phyloP scores from a whole-genome alignment of 2,329 filamentous ascomycete genomes.

The Stromatinia cepivora region DNA sequence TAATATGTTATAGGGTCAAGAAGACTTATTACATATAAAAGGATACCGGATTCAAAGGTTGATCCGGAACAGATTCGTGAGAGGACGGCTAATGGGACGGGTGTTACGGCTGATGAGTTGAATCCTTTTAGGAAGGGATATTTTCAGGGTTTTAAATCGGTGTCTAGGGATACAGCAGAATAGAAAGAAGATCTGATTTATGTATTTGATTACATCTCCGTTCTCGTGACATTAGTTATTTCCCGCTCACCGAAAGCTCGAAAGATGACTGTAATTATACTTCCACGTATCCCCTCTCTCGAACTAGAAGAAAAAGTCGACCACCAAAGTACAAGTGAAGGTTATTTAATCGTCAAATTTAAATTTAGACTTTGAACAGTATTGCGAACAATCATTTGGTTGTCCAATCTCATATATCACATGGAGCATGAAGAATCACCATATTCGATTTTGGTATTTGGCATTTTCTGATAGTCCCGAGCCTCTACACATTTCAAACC shows the following conservation, averaged over 20 bases:
- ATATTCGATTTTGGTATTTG: too few species aligned
- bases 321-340: too few species aligned
- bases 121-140: conserved; percentile 63
- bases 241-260: too few species aligned
- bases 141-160: conserved; percentile 45
- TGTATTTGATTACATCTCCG: too few species aligned
- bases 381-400: too few species aligned
- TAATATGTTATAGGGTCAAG: conserved; percentile 67
- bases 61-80: conserved; percentile 38
- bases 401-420: too few species aligned
- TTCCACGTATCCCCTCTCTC: neutral
- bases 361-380: too few species aligned
- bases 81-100: conserved; percentile 43
- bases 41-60: conserved; percentile 62
- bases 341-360: too few species aligned
- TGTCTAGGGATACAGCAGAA: conserved; percentile 21
- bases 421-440: too few species aligned
- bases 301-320: too few species aligned
- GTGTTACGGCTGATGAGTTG: conserved; percentile 61
- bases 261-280: neutral
- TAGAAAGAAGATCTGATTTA: neutral
- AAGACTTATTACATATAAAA: conserved; percentile 80
- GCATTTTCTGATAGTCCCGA: too few species aligned
- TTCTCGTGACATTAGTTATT: neutral
- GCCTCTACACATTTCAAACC: too few species aligned